Conservation (phyloP, 2,329 filamentous ascomycete species). For the Colletotrichum musicola region DNA sequence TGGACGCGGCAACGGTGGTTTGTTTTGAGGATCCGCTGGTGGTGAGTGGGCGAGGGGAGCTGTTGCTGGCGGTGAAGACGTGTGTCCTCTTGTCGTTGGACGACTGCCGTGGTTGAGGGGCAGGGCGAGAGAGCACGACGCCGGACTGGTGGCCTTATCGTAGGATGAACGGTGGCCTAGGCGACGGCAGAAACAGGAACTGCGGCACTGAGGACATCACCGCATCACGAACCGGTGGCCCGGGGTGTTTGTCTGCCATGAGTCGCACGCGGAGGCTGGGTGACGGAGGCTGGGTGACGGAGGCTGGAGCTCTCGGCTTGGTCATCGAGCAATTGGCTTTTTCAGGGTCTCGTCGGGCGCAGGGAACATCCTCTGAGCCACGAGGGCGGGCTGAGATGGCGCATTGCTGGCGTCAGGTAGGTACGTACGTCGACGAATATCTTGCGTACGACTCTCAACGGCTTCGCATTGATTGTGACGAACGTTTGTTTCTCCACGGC, state of each 20-base stretch:
- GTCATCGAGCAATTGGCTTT: constrained; percentile 17
- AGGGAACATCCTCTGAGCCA: constrained; percentile 33
- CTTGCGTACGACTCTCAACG: constrained; percentile 6
- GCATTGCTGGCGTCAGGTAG: neutral
- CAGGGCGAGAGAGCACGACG: no score
- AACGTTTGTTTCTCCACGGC: no score
- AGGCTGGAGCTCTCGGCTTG: constrained; percentile 21
- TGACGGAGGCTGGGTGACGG: constrained; percentile 21
- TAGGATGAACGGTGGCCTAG: neutral
- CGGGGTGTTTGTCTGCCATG: neutral
- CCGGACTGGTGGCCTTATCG: neutral
- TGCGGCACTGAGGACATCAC: neutral
- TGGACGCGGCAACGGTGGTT: constrained; percentile 33
- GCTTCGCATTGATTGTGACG: neutral
- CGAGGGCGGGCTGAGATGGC: constrained; percentile 23
- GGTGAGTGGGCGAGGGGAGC: constrained; percentile 14
- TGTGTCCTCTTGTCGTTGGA: constrained; percentile 28
- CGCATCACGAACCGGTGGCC: no score
- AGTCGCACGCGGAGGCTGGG: neutral
- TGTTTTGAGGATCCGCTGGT: constrained; percentile 37
- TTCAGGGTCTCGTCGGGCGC: constrained; percentile 30
- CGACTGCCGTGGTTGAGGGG: neutral
- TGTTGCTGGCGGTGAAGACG: constrained; percentile 19
- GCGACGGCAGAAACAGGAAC: neutral
- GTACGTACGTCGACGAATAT: neutral